These are phyloP conservation scores for Agroathelia rolfsii DNA, from an alignment of 1,284 basidiomycete genomes.

Conservation along the genomic window DNA sequence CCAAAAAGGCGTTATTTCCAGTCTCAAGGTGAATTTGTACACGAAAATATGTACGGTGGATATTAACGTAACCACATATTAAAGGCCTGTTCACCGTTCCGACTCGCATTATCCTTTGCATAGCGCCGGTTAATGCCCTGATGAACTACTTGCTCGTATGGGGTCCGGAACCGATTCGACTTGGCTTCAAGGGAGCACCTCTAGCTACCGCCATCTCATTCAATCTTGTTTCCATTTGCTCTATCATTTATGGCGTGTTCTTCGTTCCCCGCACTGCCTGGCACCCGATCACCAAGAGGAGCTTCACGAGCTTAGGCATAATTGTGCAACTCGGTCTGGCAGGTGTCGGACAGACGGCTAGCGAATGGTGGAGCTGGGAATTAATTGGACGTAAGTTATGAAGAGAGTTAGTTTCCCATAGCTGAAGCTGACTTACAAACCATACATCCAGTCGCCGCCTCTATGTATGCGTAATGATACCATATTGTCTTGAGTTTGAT, in stretches of 20 bases:
- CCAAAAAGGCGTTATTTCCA: conserved; percentile 72
- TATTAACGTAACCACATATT: conserved; percentile 3
- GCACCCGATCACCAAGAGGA: conserved; percentile 64
- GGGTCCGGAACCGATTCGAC: conserved; percentile 66
- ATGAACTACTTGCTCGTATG: conserved; percentile 84
- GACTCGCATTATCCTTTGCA: conserved; percentile 74
- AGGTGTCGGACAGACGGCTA: conserved; percentile 61
- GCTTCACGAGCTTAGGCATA: conserved; percentile 65
- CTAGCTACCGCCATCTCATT: conserved; percentile 84
- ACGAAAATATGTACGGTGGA: conserved; percentile 7
- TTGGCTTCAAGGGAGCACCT: conserved; percentile 93
- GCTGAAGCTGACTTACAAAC: neutral
- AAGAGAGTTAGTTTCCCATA: conserved; percentile 52
- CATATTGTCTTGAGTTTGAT: conserved; percentile 3
- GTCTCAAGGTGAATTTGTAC: conserved; percentile 51
- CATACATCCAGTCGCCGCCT: conserved; percentile 10
- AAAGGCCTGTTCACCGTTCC: conserved; percentile 78
- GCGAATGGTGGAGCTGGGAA: conserved; percentile 94
- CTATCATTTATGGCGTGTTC: conserved; percentile 65
- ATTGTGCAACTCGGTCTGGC: conserved; percentile 69
- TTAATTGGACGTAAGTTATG: conserved; percentile 44
- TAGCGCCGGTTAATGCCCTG: conserved; percentile 80
- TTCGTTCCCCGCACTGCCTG: conserved; percentile 76
- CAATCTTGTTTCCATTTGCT: conserved; percentile 70
- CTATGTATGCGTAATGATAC: too few species aligned